Percentiles rank a stretch among this genome's conserved stretches.
Evolutionary conservation across 495 filamentous ascomycete genomes (phyloP).

Genomic region (Neurospora terricola): DNA sequence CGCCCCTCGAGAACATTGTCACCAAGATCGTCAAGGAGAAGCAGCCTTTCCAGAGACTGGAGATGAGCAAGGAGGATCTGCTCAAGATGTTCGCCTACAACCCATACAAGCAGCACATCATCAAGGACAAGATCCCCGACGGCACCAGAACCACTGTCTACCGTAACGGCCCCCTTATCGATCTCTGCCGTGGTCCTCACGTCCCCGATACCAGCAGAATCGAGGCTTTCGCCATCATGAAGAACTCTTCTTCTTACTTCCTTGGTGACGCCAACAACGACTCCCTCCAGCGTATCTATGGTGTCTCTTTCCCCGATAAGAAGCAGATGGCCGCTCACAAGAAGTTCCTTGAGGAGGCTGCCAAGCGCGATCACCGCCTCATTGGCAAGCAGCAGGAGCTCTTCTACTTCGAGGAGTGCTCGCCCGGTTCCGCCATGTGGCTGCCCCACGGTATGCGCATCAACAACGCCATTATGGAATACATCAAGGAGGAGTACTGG

Average conservation of each 20-base stretch:
- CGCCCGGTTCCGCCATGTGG: conserved; percentile 88
- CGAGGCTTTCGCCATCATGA: conserved; percentile 86
- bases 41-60: conserved; percentile 85
- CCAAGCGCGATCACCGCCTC: conserved; percentile 85
- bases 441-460: conserved; percentile 88
- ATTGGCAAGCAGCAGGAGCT: conserved; percentile 92
- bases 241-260: conserved; percentile 93
- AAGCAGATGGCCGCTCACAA: conserved; percentile 82
- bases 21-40: conserved; percentile 85
- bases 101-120: conserved; percentile 77
- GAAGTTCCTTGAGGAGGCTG: conserved; percentile 89
- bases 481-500: conserved; percentile 81
- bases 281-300: conserved; percentile 90
- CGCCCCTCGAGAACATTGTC: conserved; percentile 66
- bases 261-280: conserved; percentile 88
- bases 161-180: conserved; percentile 48
- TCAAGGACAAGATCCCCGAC: conserved; percentile 81
- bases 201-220: conserved; percentile 88
- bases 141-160: conserved; percentile 91
- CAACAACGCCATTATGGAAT: conserved; percentile 74
- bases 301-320: conserved; percentile 95
- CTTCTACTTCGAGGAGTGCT: conserved; percentile 89
- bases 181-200: conserved; percentile 55
- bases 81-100: conserved; percentile 95
- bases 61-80: conserved; percentile 78